A percentile compares a stretch with the other conserved stretches of the same genome.
Conservation (phyloP, 495 filamentous ascomycete species). For the Letharia lupina region DNA sequence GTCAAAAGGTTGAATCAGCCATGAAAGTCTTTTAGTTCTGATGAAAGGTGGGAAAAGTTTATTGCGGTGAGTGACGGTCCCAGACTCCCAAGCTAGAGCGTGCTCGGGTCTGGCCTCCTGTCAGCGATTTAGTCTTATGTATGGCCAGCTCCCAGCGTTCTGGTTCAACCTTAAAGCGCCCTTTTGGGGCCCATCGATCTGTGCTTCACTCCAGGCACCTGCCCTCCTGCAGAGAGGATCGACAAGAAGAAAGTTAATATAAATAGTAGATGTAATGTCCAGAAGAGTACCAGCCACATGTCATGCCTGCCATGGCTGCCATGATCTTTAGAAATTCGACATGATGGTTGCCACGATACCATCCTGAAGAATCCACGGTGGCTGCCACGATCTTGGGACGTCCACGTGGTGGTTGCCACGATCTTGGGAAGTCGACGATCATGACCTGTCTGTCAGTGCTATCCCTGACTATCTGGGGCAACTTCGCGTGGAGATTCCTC, state of each 20-base stretch:
- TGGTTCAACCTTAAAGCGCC: constrained; percentile 1
- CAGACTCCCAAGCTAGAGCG: not conserved
- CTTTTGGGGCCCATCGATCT: not conserved
- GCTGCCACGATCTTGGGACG: not conserved
- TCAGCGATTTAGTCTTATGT: not conserved
- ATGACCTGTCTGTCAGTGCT: not conserved
- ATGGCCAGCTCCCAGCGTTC: not conserved
- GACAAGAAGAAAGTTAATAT: no score
- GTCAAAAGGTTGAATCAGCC: not conserved
- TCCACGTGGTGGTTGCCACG: not conserved
- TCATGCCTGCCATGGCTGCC: no score
- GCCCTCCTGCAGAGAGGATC: no score
- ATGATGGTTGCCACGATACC: no score
- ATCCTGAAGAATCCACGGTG: not conserved
- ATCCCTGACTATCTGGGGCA: not conserved
- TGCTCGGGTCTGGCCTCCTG: not conserved
- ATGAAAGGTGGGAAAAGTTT: not conserved
- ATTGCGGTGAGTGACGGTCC: not conserved
- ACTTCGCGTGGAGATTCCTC: not conserved
- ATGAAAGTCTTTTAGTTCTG: not conserved
- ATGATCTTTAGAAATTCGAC: no score
- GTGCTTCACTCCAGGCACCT: not conserved
- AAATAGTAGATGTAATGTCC: no score
- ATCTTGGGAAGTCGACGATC: not conserved
- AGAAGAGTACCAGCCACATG: no score